These are phyloP conservation scores for Suillus subaureus DNA, from an alignment of 768 basidiomycete species.

Conservation along the genomic window DNA sequence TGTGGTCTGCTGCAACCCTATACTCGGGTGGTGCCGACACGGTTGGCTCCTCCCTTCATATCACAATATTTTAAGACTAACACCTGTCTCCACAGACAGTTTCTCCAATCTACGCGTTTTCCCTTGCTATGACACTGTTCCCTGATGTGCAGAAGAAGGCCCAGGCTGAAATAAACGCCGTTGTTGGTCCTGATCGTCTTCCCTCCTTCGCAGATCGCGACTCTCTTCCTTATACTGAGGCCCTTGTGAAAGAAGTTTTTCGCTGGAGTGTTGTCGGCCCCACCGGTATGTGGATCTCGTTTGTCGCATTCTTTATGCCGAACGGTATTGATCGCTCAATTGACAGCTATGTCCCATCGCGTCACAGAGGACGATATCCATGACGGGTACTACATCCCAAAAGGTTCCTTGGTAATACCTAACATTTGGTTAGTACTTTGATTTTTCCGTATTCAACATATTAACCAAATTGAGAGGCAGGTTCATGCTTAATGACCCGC, in stretches of 20 bases:
- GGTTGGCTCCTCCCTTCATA: not conserved
- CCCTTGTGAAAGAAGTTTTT: slow-evolving; percentile 59
- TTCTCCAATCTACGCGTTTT: slow-evolving; percentile 16
- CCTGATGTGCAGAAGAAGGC: too few species aligned
- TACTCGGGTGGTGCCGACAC: slow-evolving; percentile 23
- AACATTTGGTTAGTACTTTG: too few species aligned
- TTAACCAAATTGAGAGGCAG: too few species aligned
- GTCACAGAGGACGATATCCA: slow-evolving; percentile 30
- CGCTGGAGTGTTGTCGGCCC: slow-evolving; percentile 45
- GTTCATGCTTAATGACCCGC: too few species aligned
- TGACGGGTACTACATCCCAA: too few species aligned
- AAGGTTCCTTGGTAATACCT: too few species aligned
- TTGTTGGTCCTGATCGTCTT: too few species aligned
- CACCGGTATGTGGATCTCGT: slow-evolving; percentile 33
- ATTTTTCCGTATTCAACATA: too few species aligned
- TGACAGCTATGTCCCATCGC: slow-evolving; percentile 44
- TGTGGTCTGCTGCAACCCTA: slow-evolving; percentile 55
- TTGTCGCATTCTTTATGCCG: slow-evolving; percentile 34
- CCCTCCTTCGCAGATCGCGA: too few species aligned
- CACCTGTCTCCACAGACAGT: not conserved
- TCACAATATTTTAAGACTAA: not conserved
- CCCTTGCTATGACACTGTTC: slow-evolving; percentile 9
- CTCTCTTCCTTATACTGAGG: slow-evolving; percentile 34
- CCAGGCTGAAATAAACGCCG: too few species aligned
- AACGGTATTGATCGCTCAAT: not conserved